These are phyloP conservation scores for Linaria vulgaris DNA, from an alignment of 257 asterid species.

Conservation along the genomic window DNA sequence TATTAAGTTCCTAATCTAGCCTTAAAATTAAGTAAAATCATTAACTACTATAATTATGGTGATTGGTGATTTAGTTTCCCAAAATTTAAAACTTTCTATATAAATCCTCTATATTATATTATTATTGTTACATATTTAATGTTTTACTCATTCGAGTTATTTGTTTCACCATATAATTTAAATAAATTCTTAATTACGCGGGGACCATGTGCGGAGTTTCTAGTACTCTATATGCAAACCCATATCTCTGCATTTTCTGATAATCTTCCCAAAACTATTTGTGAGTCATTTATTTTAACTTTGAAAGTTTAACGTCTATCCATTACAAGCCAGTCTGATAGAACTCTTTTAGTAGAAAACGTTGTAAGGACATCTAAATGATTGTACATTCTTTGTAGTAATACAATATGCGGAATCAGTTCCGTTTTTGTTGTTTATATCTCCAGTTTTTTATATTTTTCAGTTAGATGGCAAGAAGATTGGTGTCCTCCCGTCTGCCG, in stretches of 20 bases:
- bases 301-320: not conserved
- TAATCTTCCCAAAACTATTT: not conserved
- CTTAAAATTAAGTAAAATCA: too few species aligned
- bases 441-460: slow-evolving; percentile 17
- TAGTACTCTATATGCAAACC: not conserved
- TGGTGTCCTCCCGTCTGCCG: slow-evolving; percentile 79
- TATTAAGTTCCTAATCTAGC: too few species aligned
- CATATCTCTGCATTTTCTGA: slow-evolving; percentile 10
- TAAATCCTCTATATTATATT: too few species aligned
- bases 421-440: slow-evolving; percentile 5
- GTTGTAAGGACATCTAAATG: not conserved
- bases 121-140: too few species aligned
- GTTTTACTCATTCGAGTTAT: too few species aligned
- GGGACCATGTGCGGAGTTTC: too few species aligned
- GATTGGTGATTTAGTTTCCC: too few species aligned
- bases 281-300: not conserved
- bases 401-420: not conserved
- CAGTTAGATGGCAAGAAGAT: slow-evolving; percentile 89
- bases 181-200: too few species aligned
- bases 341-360: not conserved
- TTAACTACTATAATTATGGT: too few species aligned
- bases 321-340: slow-evolving; percentile 3
- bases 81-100: too few species aligned
- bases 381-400: not conserved
- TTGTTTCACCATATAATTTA: too few species aligned